Evolutionary conservation across 495 filamentous ascomycete genomes (phyloP), one percentile per base, ranked within the genome.

Genomic region (Daldinia vernicosa): DNA sequence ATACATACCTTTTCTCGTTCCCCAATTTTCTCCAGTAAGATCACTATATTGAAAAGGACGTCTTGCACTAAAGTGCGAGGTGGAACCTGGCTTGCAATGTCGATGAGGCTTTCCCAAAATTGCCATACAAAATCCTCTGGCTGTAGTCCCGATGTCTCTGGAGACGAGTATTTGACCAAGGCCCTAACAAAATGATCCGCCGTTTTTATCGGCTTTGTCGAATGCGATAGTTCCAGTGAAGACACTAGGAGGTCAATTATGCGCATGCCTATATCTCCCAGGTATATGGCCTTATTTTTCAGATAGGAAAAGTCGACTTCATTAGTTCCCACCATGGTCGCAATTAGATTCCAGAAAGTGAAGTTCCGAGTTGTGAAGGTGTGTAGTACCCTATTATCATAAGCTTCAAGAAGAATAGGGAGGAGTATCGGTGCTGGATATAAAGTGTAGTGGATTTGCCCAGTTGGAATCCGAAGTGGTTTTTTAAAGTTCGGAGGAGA

Each of bases 61-160:
- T 61, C 65, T 55, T 67, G 56, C 11, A 15, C 47, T 0, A 19
- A 14, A 28, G 2, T 43, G 12, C 35, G 17, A 37, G 47, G 57
- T 3, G 56, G 50, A 15, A 55, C 28, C 2, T 26, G 2, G 27
- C 19, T 32, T 19, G 65, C 47, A 26, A 67, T 35, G 1, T 12
- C 24, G 1, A 67, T 4, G 4, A 61, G n/a, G 4, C 8, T 4
- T 12, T 37, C 35, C 7, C 35, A 28, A 11, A 55, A 61, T 19
- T 54, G 24, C 50, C 50, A 63, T 1, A 14, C 50, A 15, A 63
- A 63, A 7, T 43, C 32, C 7, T 32, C 32, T 32, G 24, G 14
- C 6, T 9, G 7, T 27, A 63, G 8, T 7, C 28, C 50, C 2
- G 17, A 45, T 22, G 47, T 28, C 4, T 60, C 12, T 5, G 17